A percentile compares a stretch with the other conserved stretches of the same genome.
Conservation (phyloP, 75 land plant species). For the Adiantum capillusveneris region DNA sequence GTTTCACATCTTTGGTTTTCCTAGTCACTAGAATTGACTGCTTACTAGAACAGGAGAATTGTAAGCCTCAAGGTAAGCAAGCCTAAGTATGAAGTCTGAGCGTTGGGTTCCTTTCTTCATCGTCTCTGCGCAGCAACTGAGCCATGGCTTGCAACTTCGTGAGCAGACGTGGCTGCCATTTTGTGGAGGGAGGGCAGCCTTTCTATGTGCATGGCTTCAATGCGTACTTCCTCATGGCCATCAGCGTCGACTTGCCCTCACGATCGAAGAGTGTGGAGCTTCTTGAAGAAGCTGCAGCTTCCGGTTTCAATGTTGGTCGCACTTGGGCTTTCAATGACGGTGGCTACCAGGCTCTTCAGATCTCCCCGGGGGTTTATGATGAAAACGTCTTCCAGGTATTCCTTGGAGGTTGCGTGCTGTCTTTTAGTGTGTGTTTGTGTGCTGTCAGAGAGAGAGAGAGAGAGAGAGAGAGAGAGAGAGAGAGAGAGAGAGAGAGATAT, state of each 20-base stretch:
- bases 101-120: too few relatives aligned
- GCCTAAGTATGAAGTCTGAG: too few relatives aligned
- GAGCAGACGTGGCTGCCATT: constrained; percentile 36
- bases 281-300: constrained; percentile 36
- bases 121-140: too few relatives aligned
- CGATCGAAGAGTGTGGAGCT: constrained; percentile 35
- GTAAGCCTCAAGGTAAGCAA: too few relatives aligned
- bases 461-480: too few relatives aligned
- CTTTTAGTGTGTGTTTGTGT: too few relatives aligned
- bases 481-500: too few relatives aligned
- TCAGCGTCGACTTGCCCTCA: constrained; percentile 29
- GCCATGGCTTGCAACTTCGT: constrained; percentile 26
- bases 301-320: constrained; percentile 52
- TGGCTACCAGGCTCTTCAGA: constrained; percentile 53
- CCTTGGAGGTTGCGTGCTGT: too few relatives aligned
- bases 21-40: too few relatives aligned
- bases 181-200: constrained; percentile 45
- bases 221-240: constrained; percentile 76
- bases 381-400: constrained; percentile 62
- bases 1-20: too few relatives aligned
- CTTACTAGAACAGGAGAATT: too few relatives aligned
- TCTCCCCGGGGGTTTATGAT: constrained; percentile 62
- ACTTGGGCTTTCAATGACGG: constrained; percentile 85
- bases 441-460: too few relatives aligned
- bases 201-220: constrained; percentile 71